Percentiles rank a stretch among this genome's conserved stretches.
phyloP scores from a whole-genome alignment of 129 eudicot genomes.

The Flaveria bidentis region DNA sequence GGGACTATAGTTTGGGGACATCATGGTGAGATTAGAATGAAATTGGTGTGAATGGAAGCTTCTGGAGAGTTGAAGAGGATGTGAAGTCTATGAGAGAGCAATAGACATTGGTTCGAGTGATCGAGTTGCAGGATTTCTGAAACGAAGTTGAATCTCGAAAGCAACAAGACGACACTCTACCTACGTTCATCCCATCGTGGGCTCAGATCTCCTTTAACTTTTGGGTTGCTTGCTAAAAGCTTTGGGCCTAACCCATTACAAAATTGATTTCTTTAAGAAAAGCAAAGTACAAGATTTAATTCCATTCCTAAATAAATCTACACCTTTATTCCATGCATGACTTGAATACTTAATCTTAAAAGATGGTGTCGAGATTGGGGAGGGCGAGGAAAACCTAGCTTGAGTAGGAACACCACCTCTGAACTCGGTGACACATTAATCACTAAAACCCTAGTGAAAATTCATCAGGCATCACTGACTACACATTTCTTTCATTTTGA shows the following conservation, averaged over 20 bases:
- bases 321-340: no score
- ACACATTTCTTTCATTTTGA: no score
- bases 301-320: no score
- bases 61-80: constrained; percentile 16
- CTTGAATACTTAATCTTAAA: no score
- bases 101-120: constrained; percentile 3
- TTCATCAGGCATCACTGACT: no score
- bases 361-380: no score
- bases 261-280: no score
- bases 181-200: constrained; percentile 2
- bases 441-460: no score
- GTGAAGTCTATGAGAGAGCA: constrained; percentile 9
- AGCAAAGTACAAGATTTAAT: no score
- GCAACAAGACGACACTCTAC: constrained; percentile 27
- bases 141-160: constrained; percentile 41
- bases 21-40: constrained; percentile 29
- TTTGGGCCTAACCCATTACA: constrained; percentile 11
- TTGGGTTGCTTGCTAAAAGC: constrained; percentile 4
- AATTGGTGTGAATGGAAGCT: not conserved
- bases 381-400: no score
- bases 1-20: constrained; percentile 49
- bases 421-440: no score
- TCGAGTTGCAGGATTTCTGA: constrained; percentile 22
- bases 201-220: constrained; percentile 25
- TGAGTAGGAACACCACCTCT: no score